A percentile compares a stretch with the other conserved stretches of the same genome.
Conservation (phyloP, 2,329 filamentous ascomycete species). For the Pseudopithomyces chartarum region DNA sequence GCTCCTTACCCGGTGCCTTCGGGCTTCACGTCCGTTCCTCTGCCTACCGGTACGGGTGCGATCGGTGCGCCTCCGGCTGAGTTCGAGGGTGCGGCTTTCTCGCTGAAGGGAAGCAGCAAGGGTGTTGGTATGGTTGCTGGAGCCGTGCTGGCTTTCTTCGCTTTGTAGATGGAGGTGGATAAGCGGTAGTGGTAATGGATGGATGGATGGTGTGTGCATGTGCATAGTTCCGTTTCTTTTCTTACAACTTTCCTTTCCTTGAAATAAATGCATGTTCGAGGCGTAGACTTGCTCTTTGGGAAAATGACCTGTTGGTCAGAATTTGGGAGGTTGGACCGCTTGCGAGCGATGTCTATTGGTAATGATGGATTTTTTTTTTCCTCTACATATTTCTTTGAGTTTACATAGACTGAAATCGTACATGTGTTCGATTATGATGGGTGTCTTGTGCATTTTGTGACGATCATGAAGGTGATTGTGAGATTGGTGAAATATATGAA, state of each 20-base stretch:
- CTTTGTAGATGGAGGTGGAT: constrained; percentile 29
- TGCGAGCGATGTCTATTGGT: neutral
- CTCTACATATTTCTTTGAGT: constrained; percentile 1
- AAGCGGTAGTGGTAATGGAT: constrained; percentile 1
- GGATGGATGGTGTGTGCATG: neutral
- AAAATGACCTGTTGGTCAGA: neutral
- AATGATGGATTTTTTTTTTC: constrained; percentile 4
- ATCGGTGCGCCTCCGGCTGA: constrained; percentile 23
- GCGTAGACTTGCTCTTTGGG: neutral
- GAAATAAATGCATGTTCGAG: constrained; percentile 1
- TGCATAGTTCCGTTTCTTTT: neutral
- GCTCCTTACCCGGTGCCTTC: constrained; percentile 28
- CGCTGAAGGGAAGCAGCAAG: constrained; percentile 26
- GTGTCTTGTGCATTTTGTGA: neutral
- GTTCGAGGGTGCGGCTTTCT: constrained; percentile 43
- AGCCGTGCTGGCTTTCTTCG: constrained; percentile 39
- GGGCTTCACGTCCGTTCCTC: constrained; percentile 26
- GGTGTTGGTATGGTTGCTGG: constrained; percentile 31
- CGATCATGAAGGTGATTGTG: neutral
- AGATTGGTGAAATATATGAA: no score
- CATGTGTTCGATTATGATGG: neutral
- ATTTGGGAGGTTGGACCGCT: neutral
- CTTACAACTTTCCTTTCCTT: neutral
- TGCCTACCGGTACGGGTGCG: constrained; percentile 32
- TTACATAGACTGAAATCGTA: constrained; percentile 7